Percentiles rank a stretch among this genome's conserved stretches.
Evolutionary conservation across 2,329 filamentous ascomycete genomes (phyloP).

Genomic region (Knoxdaviesia capensis): DNA sequence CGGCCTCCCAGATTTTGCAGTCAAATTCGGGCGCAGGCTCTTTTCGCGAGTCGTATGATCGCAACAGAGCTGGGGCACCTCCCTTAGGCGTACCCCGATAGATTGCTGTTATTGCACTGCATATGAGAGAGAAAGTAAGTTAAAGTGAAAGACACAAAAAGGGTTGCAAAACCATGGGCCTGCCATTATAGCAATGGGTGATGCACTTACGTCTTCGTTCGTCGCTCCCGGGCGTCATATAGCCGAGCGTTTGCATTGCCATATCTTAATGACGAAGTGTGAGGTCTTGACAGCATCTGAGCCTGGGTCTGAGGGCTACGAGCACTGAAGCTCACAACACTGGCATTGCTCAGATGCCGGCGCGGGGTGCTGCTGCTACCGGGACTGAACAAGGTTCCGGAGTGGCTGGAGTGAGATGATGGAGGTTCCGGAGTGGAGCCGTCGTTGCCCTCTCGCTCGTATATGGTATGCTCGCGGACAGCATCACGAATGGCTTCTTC

Average conservation of each 20-base stretch:
- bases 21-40: constrained; percentile 82
- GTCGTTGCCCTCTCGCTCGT: constrained; percentile 70
- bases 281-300: constrained; percentile 27
- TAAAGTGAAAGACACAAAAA: neutral
- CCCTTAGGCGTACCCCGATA: constrained; percentile 64
- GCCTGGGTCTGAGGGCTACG: constrained; percentile 38
- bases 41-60: constrained; percentile 87
- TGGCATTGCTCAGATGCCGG: constrained; percentile 59
- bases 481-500: constrained; percentile 86
- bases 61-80: constrained; percentile 50
- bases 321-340: constrained; percentile 61
- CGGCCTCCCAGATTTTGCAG: constrained; percentile 93
- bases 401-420: constrained; percentile 14
- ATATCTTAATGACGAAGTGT: constrained; percentile 34
- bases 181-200: neutral
- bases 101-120: constrained; percentile 75
- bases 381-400: no score
- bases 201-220: constrained; percentile 65
- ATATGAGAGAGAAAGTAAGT: neutral
- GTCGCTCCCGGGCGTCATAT: constrained; percentile 72
- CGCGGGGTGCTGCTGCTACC: constrained; percentile 19
- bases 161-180: constrained; percentile 7
- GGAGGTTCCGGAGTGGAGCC: constrained; percentile 20
- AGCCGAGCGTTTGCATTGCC: constrained; percentile 71
- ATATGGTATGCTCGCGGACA: constrained; percentile 67